These are phyloP conservation scores for Phyllosticta capitalensis DNA, from an alignment of 2,329 filamentous ascomycete genomes.

Conservation along the genomic window DNA sequence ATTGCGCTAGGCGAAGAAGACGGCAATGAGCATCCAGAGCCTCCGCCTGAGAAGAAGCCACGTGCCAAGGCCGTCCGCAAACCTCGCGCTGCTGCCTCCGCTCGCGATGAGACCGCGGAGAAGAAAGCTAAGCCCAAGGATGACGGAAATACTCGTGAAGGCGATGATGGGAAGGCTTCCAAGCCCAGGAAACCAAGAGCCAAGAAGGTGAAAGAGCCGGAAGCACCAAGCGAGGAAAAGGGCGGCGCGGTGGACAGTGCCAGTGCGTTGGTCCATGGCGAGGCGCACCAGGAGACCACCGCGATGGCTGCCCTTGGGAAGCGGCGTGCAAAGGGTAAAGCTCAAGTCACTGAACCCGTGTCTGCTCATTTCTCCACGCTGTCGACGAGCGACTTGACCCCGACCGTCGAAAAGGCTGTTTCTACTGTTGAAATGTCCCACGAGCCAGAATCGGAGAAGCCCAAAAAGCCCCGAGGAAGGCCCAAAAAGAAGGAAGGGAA, in stretches of 20 bases:
- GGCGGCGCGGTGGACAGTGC: background rate
- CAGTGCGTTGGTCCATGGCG: background rate
- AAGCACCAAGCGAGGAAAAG: background rate
- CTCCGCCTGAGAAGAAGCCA: constrained; percentile 1
- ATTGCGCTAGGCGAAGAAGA: constrained; percentile 16
- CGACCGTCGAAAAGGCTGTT: background rate
- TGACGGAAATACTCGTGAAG: background rate
- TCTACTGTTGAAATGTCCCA: background rate
- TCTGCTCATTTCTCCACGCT: background rate
- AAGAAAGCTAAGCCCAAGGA: constrained; percentile 1
- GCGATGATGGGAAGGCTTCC: constrained; percentile 14
- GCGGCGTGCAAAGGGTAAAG: background rate
- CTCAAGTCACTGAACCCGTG: background rate
- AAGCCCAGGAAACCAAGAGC: constrained; percentile 23
- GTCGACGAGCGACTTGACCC: background rate
- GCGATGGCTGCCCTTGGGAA: background rate
- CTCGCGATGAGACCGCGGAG: background rate
- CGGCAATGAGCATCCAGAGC: constrained; percentile 8
- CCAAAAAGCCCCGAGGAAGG: background rate
- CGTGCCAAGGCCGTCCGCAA: background rate
- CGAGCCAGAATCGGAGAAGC: background rate
- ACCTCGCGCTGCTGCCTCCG: background rate
- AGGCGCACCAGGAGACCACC: background rate
- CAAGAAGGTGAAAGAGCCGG: constrained; percentile 17
- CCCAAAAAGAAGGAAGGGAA: background rate